These are phyloP conservation scores for Candida morakotiae DNA, from an alignment of 805 yeast genomes.

Conservation along the genomic window DNA sequence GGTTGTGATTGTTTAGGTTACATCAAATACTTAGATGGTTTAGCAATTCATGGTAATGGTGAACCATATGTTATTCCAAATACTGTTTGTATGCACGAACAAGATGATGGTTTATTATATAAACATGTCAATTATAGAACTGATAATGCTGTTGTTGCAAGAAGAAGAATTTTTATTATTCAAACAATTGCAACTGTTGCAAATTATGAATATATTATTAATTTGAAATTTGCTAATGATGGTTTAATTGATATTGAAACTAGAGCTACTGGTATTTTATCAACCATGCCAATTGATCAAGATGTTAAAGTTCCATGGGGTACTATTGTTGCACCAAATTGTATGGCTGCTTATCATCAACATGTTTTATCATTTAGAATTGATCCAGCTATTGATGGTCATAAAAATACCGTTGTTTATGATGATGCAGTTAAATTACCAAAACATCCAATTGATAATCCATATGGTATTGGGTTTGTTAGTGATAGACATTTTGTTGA, in stretches of 20 bases:
- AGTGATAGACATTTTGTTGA: conserved; percentile 62
- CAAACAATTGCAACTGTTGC: conserved; percentile 84
- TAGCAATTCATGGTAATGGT: conserved; percentile 55
- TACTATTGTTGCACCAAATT: conserved; percentile 74
- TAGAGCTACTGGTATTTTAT: conserved; percentile 82
- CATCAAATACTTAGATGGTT: conserved; percentile 67
- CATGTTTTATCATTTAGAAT: conserved; percentile 76
- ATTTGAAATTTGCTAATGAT: conserved; percentile 69
- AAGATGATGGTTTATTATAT: conserved; percentile 70
- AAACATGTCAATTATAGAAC: conserved; percentile 82
- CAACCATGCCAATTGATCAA: conserved; percentile 78
- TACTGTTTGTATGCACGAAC: conserved; percentile 78
- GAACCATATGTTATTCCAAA: conserved; percentile 59
- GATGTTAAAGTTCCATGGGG: conserved; percentile 67
- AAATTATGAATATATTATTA: conserved; percentile 75
- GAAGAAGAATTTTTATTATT: conserved; percentile 74
- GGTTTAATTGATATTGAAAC: conserved; percentile 76
- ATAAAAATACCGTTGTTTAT: conserved; percentile 66
- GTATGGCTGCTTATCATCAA: conserved; percentile 81
- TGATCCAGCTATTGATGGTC: conserved; percentile 81
- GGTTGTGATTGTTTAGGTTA: conserved; percentile 85
- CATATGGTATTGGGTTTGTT: conserved; percentile 66
- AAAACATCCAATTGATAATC: conserved; percentile 49
- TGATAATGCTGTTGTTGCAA: conserved; percentile 61
- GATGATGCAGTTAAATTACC: conserved; percentile 67